phyloP scores from a whole-genome alignment of 2,329 filamentous ascomycete genomes.

The Venturia pyrina region DNA sequence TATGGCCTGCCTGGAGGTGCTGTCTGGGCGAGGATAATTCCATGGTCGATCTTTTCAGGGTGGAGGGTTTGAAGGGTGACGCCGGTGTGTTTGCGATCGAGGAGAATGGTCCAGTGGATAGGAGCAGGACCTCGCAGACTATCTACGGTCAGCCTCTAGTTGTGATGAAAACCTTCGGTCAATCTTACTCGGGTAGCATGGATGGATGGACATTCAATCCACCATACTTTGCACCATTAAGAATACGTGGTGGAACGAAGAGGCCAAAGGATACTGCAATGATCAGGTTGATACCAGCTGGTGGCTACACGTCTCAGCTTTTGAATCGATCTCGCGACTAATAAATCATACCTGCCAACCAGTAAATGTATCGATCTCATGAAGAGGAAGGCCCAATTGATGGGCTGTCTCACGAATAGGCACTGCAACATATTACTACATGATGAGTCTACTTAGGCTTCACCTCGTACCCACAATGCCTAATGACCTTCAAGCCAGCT shows the following conservation, averaged over 20 bases:
- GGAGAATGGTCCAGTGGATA: conserved; percentile 71
- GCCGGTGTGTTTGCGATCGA: conserved; percentile 52
- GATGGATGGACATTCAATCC: conserved; percentile 93
- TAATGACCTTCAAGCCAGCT: conserved; percentile 58
- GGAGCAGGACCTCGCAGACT: conserved; percentile 80
- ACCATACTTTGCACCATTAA: conserved; percentile 63
- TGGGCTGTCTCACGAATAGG: conserved; percentile 61
- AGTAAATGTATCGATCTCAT: conserved; percentile 73
- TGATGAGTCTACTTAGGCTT: not conserved
- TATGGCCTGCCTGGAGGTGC: conserved; percentile 38
- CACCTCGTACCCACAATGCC: conserved; percentile 44
- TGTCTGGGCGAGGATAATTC: conserved; percentile 59
- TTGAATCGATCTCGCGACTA: conserved; percentile 30
- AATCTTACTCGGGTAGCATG: conserved; percentile 64
- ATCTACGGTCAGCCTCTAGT: conserved; percentile 10
- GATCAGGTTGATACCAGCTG: conserved; percentile 52
- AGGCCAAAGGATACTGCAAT: conserved; percentile 92
- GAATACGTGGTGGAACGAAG: conserved; percentile 69
- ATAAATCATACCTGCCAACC: conserved; percentile 48
- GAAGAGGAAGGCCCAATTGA: conserved; percentile 54
- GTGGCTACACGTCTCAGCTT: not conserved
- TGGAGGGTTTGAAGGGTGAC: conserved; percentile 84
- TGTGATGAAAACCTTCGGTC: not conserved
- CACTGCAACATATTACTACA: conserved; percentile 38
- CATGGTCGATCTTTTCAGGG: conserved; percentile 65